Percentiles rank a stretch among this genome's conserved stretches.
Evolutionary conservation across 805 yeast species (phyloP).

Genomic region (Monosporozyma yasuniensis): DNA sequence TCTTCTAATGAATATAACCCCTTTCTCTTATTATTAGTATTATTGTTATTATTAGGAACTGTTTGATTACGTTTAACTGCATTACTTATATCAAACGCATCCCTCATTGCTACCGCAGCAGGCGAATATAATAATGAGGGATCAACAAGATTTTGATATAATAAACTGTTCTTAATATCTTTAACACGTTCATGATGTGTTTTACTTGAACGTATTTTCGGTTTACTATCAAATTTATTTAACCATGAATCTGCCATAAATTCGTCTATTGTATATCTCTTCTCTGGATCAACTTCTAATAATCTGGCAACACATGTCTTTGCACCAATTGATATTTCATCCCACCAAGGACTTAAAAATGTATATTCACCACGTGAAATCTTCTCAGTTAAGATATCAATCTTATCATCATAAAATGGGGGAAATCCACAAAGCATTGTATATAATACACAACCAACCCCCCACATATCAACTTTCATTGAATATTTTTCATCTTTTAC

Average conservation of each 20-base stretch:
- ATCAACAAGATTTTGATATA: constrained; percentile 4
- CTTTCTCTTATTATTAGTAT: neutral
- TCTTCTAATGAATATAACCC: constrained; percentile 2
- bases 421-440: constrained; percentile 95
- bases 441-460: constrained; percentile 90
- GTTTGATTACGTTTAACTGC: constrained; percentile 72
- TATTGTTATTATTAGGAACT: constrained; percentile 31
- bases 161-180: neutral
- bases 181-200: too few relatives aligned
- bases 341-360: constrained; percentile 85
- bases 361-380: constrained; percentile 63
- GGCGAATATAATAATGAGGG: constrained; percentile 43
- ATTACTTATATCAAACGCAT: constrained; percentile 77
- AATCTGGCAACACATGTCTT: constrained; percentile 58
- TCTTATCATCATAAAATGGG: constrained; percentile 76
- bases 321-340: constrained; percentile 64
- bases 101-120: constrained; percentile 72
- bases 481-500: constrained; percentile 89
- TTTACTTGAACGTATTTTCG: too few relatives aligned
- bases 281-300: constrained; percentile 59
- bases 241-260: constrained; percentile 67
- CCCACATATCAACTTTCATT: constrained; percentile 98
- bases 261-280: constrained; percentile 60
- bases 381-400: constrained; percentile 58
- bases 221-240: constrained; percentile 19